These are phyloP conservation scores for Colletotrichum shisoi DNA, from an alignment of 2,329 filamentous ascomycete species.

Conservation along the genomic window DNA sequence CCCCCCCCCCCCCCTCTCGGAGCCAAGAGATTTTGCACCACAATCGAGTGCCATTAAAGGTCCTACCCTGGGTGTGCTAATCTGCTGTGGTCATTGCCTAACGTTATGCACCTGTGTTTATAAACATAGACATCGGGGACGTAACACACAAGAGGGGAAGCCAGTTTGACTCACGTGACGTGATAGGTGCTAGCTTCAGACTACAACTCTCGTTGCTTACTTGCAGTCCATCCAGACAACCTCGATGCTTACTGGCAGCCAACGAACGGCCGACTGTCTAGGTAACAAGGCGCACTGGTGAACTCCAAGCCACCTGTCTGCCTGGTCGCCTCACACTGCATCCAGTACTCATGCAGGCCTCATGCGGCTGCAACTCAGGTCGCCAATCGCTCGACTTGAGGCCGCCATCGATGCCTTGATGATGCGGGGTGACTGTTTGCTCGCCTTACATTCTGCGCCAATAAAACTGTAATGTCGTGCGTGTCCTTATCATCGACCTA, in stretches of 20 bases:
- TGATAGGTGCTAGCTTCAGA: not conserved
- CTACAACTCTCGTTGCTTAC: slow-evolving; percentile 4
- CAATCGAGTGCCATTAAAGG: not conserved
- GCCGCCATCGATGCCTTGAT: not conserved
- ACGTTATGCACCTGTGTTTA: too few relatives aligned
- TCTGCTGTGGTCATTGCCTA: not conserved
- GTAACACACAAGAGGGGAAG: not conserved
- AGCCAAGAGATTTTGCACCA: too few relatives aligned
- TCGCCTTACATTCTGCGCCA: slow-evolving; percentile 16
- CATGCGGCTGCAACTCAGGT: not conserved
- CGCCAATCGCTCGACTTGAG: slow-evolving; percentile 23
- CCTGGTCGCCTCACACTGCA: slow-evolving; percentile 26
- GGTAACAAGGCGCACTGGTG: slow-evolving; percentile 27
- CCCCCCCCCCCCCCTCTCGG: too few relatives aligned
- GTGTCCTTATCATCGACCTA: not conserved
- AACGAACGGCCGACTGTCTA: not conserved
- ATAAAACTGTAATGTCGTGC: not conserved
- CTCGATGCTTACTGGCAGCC: slow-evolving; percentile 15
- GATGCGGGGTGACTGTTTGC: slow-evolving; percentile 13
- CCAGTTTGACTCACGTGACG: not conserved
- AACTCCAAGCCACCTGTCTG: slow-evolving; percentile 12
- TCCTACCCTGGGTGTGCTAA: not conserved
- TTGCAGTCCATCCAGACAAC: slow-evolving; percentile 19
- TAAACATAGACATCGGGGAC: too few relatives aligned
- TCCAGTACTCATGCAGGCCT: slow-evolving; percentile 20